phyloP scores from a whole-genome alignment of 2,329 filamentous ascomycete species.

The Verticillium tricorpus region DNA sequence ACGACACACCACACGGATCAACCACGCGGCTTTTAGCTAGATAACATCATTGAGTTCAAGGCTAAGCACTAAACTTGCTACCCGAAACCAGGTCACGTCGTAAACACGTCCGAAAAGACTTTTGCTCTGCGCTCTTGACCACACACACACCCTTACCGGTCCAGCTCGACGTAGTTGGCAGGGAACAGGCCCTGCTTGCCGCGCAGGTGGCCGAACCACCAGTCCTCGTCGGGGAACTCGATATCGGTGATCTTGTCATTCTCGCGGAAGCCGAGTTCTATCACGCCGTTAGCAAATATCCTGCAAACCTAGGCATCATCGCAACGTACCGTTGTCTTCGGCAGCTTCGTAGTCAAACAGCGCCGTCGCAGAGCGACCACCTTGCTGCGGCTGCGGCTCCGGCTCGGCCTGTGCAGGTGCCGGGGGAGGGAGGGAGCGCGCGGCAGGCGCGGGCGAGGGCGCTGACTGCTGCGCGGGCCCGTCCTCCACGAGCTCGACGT shows the following conservation, averaged over 20 bases:
- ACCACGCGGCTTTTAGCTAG: neutral
- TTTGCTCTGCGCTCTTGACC: slow-evolving; percentile 6
- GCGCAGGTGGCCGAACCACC: slow-evolving; percentile 90
- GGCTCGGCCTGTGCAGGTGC: slow-evolving; percentile 25
- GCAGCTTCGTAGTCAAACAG: slow-evolving; percentile 96
- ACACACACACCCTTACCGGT: slow-evolving; percentile 24
- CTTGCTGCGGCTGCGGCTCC: slow-evolving; percentile 31
- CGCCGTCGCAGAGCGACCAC: slow-evolving; percentile 70
- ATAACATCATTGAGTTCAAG: neutral
- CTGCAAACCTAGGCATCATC: neutral
- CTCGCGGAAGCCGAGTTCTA: slow-evolving; percentile 79
- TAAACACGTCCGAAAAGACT: neutral
- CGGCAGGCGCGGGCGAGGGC: slow-evolving; percentile 29
- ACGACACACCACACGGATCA: too few species aligned
- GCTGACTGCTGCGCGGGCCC: slow-evolving; percentile 35
- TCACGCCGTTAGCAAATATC: neutral
- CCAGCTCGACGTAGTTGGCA: slow-evolving; percentile 63
- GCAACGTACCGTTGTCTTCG: slow-evolving; percentile 73
- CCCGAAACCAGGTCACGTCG: neutral
- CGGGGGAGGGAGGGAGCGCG: slow-evolving; percentile 29
- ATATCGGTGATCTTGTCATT: slow-evolving; percentile 76
- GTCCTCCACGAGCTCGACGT: slow-evolving; percentile 79
- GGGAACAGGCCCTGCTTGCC: slow-evolving; percentile 82
- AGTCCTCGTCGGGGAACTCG: slow-evolving; percentile 97
- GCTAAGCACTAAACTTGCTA: neutral